A percentile compares a stretch with the other conserved stretches of the same genome.
phyloP scores from a whole-genome alignment of 2,329 filamentous ascomycete genomes.

The Fusarium chuoi region DNA sequence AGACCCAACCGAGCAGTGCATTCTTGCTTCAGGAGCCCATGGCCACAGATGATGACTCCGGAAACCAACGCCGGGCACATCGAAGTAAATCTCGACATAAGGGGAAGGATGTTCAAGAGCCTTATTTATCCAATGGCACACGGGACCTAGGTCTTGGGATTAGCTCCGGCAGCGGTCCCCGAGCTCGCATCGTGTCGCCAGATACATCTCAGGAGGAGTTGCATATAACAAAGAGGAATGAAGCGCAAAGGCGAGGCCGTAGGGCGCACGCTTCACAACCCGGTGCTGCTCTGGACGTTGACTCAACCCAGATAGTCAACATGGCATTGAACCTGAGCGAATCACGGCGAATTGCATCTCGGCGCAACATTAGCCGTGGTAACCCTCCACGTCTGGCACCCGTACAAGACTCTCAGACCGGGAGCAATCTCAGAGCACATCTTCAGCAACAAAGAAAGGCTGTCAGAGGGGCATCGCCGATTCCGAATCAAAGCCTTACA shows the following conservation, averaged over 20 bases:
- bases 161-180: conserved; percentile 21
- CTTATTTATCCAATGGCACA: conserved; percentile 20
- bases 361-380: conserved; percentile 64
- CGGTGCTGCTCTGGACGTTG: conserved; percentile 66
- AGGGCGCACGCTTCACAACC: conserved; percentile 31
- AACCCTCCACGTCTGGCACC: conserved; percentile 63
- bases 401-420: conserved; percentile 62
- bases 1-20: conserved; percentile 58
- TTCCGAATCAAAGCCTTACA: conserved; percentile 57
- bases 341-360: conserved; percentile 73
- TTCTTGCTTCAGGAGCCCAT: conserved; percentile 62
- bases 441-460: conserved; percentile 75
- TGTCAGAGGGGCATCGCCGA: conserved; percentile 71
- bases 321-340: conserved; percentile 92
- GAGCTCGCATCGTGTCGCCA: conserved; percentile 40
- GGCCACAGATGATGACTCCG: conserved; percentile 46
- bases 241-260: conserved; percentile 22
- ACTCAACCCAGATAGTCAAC: conserved; percentile 90
- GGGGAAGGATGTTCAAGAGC: conserved; percentile 33
- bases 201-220: conserved; percentile 44
- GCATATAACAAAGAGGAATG: conserved; percentile 36
- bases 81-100: conserved; percentile 39
- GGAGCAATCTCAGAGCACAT: conserved; percentile 72
- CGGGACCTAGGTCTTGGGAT: conserved; percentile 38
- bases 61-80: conserved; percentile 44